Conservation (phyloP, 208 protist species). For the Acanthamoeba sp. region DNA sequence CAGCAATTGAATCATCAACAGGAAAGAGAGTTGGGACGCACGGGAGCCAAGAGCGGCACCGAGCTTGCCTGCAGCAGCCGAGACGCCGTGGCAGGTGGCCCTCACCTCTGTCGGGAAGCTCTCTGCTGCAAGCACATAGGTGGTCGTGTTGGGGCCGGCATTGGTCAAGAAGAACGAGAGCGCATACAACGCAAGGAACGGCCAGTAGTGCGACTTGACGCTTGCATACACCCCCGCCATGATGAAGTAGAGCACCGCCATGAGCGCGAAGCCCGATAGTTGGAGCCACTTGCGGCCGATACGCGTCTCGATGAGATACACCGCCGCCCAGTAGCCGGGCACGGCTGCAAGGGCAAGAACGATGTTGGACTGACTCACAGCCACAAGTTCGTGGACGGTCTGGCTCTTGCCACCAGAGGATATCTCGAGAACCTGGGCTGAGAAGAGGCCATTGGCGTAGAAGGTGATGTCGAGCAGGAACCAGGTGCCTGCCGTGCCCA, state of each 20-base stretch:
- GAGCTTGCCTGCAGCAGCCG: background rate
- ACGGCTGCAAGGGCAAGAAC: too few species aligned
- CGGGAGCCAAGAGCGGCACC: too few species aligned
- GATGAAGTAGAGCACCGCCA: background rate
- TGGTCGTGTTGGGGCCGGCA: slow-evolving; percentile 89
- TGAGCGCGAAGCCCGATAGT: slow-evolving; percentile 79
- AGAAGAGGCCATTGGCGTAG: slow-evolving; percentile 87
- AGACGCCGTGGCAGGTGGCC: background rate
- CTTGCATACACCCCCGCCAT: too few species aligned
- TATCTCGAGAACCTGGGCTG: slow-evolving; percentile 33
- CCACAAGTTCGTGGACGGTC: too few species aligned
- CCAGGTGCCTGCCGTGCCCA: slow-evolving; percentile 88
- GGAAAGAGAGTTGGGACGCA: too few species aligned
- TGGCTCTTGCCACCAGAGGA: too few species aligned
- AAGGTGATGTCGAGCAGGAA: slow-evolving; percentile 89
- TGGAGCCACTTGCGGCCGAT: slow-evolving; percentile 80
- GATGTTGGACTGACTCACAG: too few species aligned
- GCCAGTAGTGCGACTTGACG: too few species aligned
- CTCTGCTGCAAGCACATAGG: slow-evolving; percentile 88
- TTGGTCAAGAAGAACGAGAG: slow-evolving; percentile 89
- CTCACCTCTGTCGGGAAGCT: slow-evolving; percentile 75
- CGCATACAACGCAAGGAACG: slow-evolving; percentile 79
- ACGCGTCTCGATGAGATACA: slow-evolving; percentile 80
- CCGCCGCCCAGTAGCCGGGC: too few species aligned
- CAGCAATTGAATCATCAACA: too few species aligned